Evolutionary conservation across 2,329 filamentous ascomycete species (phyloP).

Genomic region (Sporothrix euskadiensis): DNA sequence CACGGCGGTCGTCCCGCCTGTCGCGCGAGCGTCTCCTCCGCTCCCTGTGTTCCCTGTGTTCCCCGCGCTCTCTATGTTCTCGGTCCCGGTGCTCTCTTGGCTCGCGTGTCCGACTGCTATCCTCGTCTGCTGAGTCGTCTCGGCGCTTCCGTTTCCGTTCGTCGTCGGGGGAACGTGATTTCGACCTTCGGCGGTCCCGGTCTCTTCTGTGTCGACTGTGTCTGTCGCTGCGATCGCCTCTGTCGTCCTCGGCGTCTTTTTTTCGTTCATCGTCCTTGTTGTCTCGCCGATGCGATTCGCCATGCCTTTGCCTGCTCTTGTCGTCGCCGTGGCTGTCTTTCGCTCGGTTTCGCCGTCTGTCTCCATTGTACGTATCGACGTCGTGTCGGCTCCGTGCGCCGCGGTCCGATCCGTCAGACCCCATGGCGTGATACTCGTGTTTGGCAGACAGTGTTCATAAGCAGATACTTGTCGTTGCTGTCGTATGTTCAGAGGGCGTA

Average conservation of each 20-base stretch:
- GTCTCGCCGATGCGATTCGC: not conserved
- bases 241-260: slow-evolving; percentile 24
- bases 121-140: not conserved
- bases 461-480: not conserved
- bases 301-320: not conserved
- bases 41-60: not conserved
- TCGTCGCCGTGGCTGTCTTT: slow-evolving; percentile 33
- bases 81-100: not conserved
- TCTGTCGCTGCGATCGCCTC: slow-evolving; percentile 23
- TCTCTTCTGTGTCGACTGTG: slow-evolving; percentile 26
- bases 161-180: slow-evolving; percentile 22
- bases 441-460: not conserved
- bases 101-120: not conserved
- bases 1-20: not conserved
- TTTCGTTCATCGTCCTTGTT: slow-evolving; percentile 33
- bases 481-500: not conserved
- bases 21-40: slow-evolving; percentile 15
- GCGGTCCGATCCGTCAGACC: not conserved
- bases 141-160: slow-evolving; percentile 7
- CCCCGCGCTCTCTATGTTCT: not conserved
- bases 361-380: slow-evolving; percentile 32
- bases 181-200: slow-evolving; percentile 17
- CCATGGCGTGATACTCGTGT: slow-evolving; percentile 7
- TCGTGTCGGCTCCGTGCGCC: slow-evolving; percentile 25
- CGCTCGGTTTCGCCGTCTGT: slow-evolving; percentile 33